Conservation (phyloP, 169 alveolate species). For the Eimeria praecox region DNA sequence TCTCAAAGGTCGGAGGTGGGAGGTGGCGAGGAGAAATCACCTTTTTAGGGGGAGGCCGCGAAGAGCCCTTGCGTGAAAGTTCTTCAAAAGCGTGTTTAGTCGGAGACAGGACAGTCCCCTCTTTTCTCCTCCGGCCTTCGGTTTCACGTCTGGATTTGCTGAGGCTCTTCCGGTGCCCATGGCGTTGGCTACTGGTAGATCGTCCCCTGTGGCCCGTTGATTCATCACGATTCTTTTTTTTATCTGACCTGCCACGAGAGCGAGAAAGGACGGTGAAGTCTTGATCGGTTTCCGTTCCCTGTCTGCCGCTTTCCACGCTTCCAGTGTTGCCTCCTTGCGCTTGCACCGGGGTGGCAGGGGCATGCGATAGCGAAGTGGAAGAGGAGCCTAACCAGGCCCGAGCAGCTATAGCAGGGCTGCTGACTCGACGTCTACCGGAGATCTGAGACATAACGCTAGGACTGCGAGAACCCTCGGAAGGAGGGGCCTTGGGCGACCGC, state of each 20-base stretch:
- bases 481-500: slow-evolving; percentile 63
- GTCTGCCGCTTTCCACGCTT: neutral
- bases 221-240: neutral
- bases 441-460: slow-evolving; percentile 55
- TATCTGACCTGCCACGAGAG: neutral
- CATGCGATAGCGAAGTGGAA: neutral
- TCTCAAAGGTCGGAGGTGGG: slow-evolving; percentile 77
- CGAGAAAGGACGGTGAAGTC: neutral
- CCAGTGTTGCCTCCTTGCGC: neutral
- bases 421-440: slow-evolving; percentile 32
- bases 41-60: slow-evolving; percentile 26
- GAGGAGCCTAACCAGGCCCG: slow-evolving; percentile 47
- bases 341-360: neutral
- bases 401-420: slow-evolving; percentile 62
- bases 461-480: slow-evolving; percentile 40
- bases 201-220: neutral
- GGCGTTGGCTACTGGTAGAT: slow-evolving; percentile 40
- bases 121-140: neutral
- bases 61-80: neutral
- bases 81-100: too few species aligned
- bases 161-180: slow-evolving; percentile 5
- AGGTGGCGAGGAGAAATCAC: slow-evolving; percentile 66
- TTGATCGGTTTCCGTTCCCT: neutral
- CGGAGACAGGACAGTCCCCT: slow-evolving; percentile 8
- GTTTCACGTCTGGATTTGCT: neutral